Conservation (phyloP, 768 basidiomycete species). For the Leccinum fibrillosum region DNA sequence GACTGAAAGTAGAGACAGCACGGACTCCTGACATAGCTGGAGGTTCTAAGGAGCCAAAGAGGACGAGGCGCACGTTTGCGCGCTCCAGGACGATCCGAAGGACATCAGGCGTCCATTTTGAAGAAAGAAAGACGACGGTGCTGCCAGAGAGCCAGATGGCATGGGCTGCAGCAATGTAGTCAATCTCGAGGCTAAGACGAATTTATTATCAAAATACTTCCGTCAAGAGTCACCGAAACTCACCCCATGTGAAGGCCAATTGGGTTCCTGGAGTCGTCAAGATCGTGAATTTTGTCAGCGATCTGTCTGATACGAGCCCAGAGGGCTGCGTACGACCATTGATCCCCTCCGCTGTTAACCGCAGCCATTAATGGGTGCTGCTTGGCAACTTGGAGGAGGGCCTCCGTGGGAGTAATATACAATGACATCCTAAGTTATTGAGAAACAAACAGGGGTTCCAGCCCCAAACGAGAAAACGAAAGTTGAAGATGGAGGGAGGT, state of each 20-base stretch:
- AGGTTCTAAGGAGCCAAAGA: conserved; percentile 21
- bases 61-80: conserved; percentile 19
- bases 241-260: conserved; percentile 30
- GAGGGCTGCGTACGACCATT: conserved; percentile 32
- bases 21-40: conserved; percentile 5
- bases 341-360: conserved; percentile 16
- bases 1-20: conserved; percentile 17
- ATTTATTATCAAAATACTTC: neutral
- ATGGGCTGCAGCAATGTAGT: conserved; percentile 29
- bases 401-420: conserved; percentile 28
- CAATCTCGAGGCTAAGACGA: conserved; percentile 25
- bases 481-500: conserved; percentile 13
- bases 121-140: conserved; percentile 28
- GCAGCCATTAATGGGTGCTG: conserved; percentile 23
- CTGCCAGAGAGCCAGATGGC: conserved; percentile 29
- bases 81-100: conserved; percentile 23
- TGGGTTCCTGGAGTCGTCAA: conserved; percentile 15
- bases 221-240: neutral
- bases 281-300: conserved; percentile 17
- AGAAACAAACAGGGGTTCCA: conserved; percentile 11
- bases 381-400: conserved; percentile 29
- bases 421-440: conserved; percentile 10
- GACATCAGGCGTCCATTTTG: conserved; percentile 29
- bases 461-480: conserved; percentile 17
- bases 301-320: conserved; percentile 30